These are phyloP conservation scores for Phyllosticta paracitricarpa DNA, from an alignment of 2,329 filamentous ascomycete species.

Conservation along the genomic window DNA sequence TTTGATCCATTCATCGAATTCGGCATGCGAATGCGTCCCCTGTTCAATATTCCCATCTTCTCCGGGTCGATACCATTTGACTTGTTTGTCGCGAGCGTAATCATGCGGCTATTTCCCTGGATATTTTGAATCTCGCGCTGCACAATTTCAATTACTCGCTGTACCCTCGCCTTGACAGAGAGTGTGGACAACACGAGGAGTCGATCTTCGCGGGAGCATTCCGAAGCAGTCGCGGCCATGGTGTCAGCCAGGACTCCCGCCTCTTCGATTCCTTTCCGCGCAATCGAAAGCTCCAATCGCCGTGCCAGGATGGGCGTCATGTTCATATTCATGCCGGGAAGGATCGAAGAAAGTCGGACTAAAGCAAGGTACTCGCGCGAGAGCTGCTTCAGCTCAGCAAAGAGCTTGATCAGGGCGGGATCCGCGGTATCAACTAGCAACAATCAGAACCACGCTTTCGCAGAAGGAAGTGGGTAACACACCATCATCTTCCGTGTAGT, in stretches of 20 bases:
- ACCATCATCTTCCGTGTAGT: conserved; percentile 61
- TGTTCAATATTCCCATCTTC: conserved; percentile 25
- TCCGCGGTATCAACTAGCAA: conserved; percentile 43
- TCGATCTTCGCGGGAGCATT: conserved; percentile 83
- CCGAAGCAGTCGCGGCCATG: conserved; percentile 86
- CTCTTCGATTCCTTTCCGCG: conserved; percentile 69
- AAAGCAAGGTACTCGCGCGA: conserved; percentile 80
- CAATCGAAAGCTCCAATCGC: conserved; percentile 78
- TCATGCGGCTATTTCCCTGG: conserved; percentile 80
- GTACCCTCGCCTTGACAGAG: conserved; percentile 66
- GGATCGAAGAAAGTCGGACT: conserved; percentile 72
- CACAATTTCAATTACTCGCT: conserved; percentile 73
- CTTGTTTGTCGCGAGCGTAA: conserved; percentile 60
- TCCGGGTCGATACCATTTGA: conserved; percentile 32
- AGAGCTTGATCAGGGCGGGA: conserved; percentile 57
- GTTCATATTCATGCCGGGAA: conserved; percentile 54
- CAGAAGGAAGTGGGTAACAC: conserved; percentile 18
- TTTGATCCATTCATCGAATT: conserved; percentile 13
- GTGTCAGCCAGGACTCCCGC: conserved; percentile 86
- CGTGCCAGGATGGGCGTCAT: conserved; percentile 58
- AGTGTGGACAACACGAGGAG: conserved; percentile 74
- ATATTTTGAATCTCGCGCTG: conserved; percentile 73
- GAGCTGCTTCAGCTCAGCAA: conserved; percentile 70
- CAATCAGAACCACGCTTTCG: neutral
- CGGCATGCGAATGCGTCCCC: conserved; percentile 8